Base-by-base conservation (phyloP, 2,329 filamentous ascomycete species). In the Periconia sp. region DNA sequence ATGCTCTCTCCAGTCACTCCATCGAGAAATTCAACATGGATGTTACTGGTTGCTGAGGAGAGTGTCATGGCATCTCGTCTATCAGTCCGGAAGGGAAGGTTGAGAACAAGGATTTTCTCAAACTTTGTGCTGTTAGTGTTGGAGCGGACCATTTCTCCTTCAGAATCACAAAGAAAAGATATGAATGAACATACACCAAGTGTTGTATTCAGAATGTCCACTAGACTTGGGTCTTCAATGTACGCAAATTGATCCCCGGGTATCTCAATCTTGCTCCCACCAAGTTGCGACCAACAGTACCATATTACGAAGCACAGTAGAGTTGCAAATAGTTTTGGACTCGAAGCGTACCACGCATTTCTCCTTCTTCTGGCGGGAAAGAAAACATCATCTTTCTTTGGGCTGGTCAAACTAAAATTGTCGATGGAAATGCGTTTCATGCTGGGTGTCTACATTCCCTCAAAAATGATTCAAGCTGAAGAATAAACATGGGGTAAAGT, bases 101-200 rank as follows among this genome's bases (percentile, higher is more conserved):
- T 82, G 45, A 85, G 76, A 18, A 82, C 80, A 47, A 83, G 75
- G 10, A 85, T 79, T 52, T 81, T 76, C 43, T 80, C 73, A 58
- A 85, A 85, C 81, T 83, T 52, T 41, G 20, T 6, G 15, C 3
- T 45, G 17, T 49, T 10, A 52, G 52, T 23, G 56, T n/a, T n/a
- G n/a, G n/a, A n/a, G n/a, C n/a, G 30, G 17, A 13, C 19, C 7
- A 14, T 8, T 37, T 9, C 1, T 6, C 31, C 37, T 20, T 17
- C 15, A 2, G 18, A 6, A 45, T 27, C 11, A 15, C 19, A 15
- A 30, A 5, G 23, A 27, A 27, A 27, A 20, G 19, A 40, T 10
- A 42, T 5, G 45, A 10, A 37, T 10, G n/a, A 40, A 55, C 63
- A 31, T 64, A 69, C 66, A 45, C 65, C 66, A 20, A 69, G 56